Percentiles rank a stretch among this genome's conserved stretches.
Evolutionary conservation across 2,329 filamentous ascomycete species (phyloP).

Genomic region (Penicillium sp.): DNA sequence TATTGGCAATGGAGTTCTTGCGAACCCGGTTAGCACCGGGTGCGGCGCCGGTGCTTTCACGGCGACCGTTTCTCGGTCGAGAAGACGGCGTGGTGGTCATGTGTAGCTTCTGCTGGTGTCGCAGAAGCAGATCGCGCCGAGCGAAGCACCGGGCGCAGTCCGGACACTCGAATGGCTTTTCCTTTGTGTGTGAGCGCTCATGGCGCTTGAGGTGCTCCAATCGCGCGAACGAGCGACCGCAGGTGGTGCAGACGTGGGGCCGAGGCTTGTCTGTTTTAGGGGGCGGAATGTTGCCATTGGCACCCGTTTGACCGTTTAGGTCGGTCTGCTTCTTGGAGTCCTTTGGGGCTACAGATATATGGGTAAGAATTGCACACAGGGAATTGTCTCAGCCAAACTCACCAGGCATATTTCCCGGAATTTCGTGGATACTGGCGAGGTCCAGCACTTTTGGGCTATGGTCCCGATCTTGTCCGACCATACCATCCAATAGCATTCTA

Average conservation of each 20-base stretch:
- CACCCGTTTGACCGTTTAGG: conserved; percentile 28
- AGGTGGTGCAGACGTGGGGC: conserved; percentile 90
- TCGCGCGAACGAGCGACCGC: conserved; percentile 86
- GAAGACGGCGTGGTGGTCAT: conserved; percentile 86
- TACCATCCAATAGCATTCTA: conserved; percentile 40
- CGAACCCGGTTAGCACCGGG: conserved; percentile 71
- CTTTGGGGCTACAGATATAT: conserved; percentile 25
- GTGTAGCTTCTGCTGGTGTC: conserved; percentile 98
- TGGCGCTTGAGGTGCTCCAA: conserved; percentile 96
- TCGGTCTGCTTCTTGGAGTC: conserved; percentile 34
- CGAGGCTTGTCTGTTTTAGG: conserved; percentile 97
- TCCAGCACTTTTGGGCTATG: conserved; percentile 39
- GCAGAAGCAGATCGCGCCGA: conserved; percentile 81
- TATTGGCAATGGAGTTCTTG: conserved; percentile 82
- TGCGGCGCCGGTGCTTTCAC: conserved; percentile 77
- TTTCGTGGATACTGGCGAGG: conserved; percentile 44
- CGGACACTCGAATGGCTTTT: conserved; percentile 97
- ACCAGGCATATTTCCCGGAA: conserved; percentile 41
- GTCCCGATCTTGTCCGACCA: conserved; percentile 39
- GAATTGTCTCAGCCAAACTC: conserved; percentile 27
- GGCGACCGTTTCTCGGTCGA: conserved; percentile 74
- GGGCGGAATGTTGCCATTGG: conserved; percentile 56
- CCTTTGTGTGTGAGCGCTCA: conserved; percentile 96
- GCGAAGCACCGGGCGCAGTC: conserved; percentile 95
- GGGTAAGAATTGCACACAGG: conserved; percentile 26